Evolutionary conservation across 164 flowering plant species (phyloP).

Genomic region (Tetracentron sinense): DNA sequence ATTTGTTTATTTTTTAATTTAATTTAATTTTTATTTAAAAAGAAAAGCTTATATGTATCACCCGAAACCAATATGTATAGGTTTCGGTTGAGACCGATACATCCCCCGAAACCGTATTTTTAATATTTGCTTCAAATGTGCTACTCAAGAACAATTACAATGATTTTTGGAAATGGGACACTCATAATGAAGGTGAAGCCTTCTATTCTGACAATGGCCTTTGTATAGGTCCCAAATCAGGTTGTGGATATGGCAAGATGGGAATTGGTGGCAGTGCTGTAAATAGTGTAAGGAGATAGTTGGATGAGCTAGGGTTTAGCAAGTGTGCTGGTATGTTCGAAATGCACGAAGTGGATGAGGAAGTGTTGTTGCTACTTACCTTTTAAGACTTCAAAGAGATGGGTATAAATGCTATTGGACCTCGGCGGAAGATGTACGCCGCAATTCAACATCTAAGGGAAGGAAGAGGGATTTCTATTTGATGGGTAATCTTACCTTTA

Average conservation of each 20-base stretch:
- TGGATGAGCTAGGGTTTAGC: conserved; percentile 46
- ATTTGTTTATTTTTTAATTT: no score
- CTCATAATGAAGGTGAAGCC: conserved; percentile 14
- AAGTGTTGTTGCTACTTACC: conserved; percentile 40
- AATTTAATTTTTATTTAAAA: no score
- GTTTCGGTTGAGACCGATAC: no score
- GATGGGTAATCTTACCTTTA: conserved; percentile 13
- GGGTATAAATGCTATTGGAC: conserved; percentile 43
- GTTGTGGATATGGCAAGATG: conserved; percentile 11
- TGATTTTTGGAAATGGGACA: conserved; percentile 12
- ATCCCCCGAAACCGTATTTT: no score
- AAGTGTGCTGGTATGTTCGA: conserved; percentile 39
- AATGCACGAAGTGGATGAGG: conserved; percentile 52
- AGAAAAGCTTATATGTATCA: no score
- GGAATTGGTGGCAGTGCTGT: conserved; percentile 9
- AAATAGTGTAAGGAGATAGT: conserved; percentile 33
- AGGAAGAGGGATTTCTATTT: conserved; percentile 13
- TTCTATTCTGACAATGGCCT: conserved; percentile 10
- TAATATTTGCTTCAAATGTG: no score
- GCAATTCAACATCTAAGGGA: conserved; percentile 34
- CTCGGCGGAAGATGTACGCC: conserved; percentile 39
- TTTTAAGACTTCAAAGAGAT: conserved; percentile 58
- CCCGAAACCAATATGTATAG: no score
- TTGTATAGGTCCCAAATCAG: conserved; percentile 8
- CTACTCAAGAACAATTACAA: conserved; percentile 10